Evolutionary conservation across 179 eudicot species (phyloP), one percentile per base, ranked within the genome.

Genomic region (Sideroxylon spinosum): DNA sequence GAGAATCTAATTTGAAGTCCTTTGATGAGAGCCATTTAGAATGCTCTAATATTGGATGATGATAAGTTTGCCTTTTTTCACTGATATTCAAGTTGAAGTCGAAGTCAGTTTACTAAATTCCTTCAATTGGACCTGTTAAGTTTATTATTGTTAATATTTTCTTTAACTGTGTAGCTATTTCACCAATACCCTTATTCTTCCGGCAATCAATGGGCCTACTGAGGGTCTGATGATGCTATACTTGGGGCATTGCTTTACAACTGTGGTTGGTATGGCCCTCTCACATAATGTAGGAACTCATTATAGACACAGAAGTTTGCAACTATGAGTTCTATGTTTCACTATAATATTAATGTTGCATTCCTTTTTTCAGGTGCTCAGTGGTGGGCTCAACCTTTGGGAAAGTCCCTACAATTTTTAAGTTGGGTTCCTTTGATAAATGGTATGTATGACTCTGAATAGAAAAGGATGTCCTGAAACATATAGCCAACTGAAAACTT

Each of bases 211-310:
- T 88, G 98, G 98, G 76, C 99, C 99, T 53, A 96, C 97, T 13
- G 98, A 96, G 85, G 99, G 99, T 81, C 92, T 96, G 75, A 87
- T 89, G 97, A 84, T 96, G 89, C 92, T 96, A 78, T 96, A 92
- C 73, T 6, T 88, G 80, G 56, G 75, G 71, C 98, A 94, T 87
- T 89, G 89, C 84, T 90, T 96, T 81, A 96, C 99, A 9, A 90
- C 92, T 82, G 77, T 91, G 75, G 97, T 94, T 78, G 99, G 98
- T 96, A 92, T 79, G 86, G 56, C 57, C 49, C 68, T 73, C 60
- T 74, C 74, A 61, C 37, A 52, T 74, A 71, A 25, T 16, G 56
- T 9, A 53, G 52, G 49, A 53, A 49, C 52, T 75, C 26, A n/a
- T 44, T 13, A 20, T 53, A 52, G 65, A 8, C n/a, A 56, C 44